Evolutionary conservation across 495 filamentous ascomycete genomes (phyloP), one percentile per base, ranked within the genome.

Genomic region (Hypoxylon lienhwacheense): DNA sequence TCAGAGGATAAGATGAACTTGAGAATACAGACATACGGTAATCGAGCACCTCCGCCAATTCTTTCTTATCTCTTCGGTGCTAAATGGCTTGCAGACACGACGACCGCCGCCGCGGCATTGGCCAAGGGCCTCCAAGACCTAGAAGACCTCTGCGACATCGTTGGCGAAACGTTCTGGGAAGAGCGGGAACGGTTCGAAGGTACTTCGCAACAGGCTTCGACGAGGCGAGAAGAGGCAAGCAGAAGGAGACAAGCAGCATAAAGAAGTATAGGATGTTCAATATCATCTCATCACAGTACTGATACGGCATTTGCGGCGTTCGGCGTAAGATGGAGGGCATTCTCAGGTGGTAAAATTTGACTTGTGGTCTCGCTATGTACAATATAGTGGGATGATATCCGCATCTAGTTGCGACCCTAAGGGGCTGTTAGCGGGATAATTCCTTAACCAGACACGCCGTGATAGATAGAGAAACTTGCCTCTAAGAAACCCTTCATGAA

Each of bases 1-100:
- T 95, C 91, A 12, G 93, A 98, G 66, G 72, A 84, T 8, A 91
- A 95, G 72, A 96, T 98, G 93, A 95, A 97, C 66, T 71, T 98
- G 21, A 83, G 93, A 47, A 97, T 98, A 56, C 93, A 98, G 72
- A 98, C 92, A 44, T 96, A 88, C 59, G 89, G 93, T 96, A 71
- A 63, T n/a, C n/a, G 83, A 17, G 16, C 28, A 19, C 17, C 17
- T 39, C n/a, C 8, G n/a, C 4, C 10, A 16, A 7, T 15, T 40
- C 5, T 14, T 17, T 28, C 15, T 32, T 28, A 60, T 40, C 14
- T 5, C 3, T 26, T 29, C 48, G 1, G 12, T 19, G 12, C 37
- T 48, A 12, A 50, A 52, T 65, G 14, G n/a, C 15, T 41, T 39
- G 25, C 25, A 95, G 90, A 95, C 46, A 81, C 80, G 15, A 91